Base-by-base conservation (phyloP, 345 rosid genomes). In the Salix viminalis region DNA sequence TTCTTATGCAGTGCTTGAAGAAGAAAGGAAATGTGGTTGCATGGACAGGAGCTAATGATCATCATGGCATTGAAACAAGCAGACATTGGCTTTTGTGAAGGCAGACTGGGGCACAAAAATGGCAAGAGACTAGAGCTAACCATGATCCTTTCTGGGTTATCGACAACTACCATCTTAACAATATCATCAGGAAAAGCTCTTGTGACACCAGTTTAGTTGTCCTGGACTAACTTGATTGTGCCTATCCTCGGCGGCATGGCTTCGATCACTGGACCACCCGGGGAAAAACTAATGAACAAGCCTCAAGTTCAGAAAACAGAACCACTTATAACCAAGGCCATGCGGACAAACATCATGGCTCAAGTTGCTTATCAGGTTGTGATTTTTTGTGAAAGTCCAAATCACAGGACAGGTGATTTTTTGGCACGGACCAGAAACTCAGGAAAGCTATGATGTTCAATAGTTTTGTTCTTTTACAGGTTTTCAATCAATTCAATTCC, bases 81-180 rank as follows among this genome's bases (percentile, higher is more conserved):
- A n/a, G n/a, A n/a, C n/a, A n/a, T n/a, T n/a, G n/a, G n/a, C n/a
- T n/a, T n/a, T n/a, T n/a, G n/a, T n/a, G n/a, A n/a, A n/a, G n/a
- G n/a, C n/a, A n/a, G n/a, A n/a, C n/a, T n/a, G n/a, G n/a, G n/a
- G n/a, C n/a, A n/a, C n/a, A n/a, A n/a, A n/a, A n/a, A n/a, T n/a
- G n/a, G n/a, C n/a, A n/a, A n/a, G 77, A n/a, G n/a, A n/a, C n/a
- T n/a, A 41, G 84, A 83, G 73, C 75, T 77, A 65, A 75, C 67
- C 8, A 28, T 70, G 36, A 41, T 75, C 60, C 13, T 78, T 69
- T 77, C 86, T 23, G 79, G 82, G 26, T 39, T 72, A 32, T 72
- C 75, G 66, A 80, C 75, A 77, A 71, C 72, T 65, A 48, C 76
- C 28, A 41, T 75, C n/a, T 68, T 75, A 8, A 67, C 84, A 62